Evolutionary conservation across 1,139 yeast genomes (phyloP), one percentile per base, ranked within the genome.

Genomic region (Arxiozyma slooffiae): DNA sequence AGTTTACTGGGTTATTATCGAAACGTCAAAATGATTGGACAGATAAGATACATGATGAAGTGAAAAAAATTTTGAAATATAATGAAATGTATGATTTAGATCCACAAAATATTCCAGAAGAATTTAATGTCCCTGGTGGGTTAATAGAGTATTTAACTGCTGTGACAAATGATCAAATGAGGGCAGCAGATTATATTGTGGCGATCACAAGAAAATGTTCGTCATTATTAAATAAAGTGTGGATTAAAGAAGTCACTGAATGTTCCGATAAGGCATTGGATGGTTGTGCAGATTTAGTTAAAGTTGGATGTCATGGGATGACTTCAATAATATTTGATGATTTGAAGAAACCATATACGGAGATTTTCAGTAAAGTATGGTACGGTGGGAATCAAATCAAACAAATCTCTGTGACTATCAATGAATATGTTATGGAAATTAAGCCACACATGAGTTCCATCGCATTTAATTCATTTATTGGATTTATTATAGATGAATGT

Each of bases 81-180:
- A 66, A 64, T 51, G 61, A 59, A 48, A 53, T 66, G 50, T 62
- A 61, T 52, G 62, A 59, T 49, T 45, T 69, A 44, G 65, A 72
- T 59, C 69, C 68, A 49, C 64, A 66, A 57, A 71, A 71, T 16
- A 77, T 75, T 46, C 72, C 76, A 48, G 71, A 75, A 37, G 73
- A 74, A 17, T 72, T 74, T n/a, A 74, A 77, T 30, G 81, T 87
- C 1, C 81, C 82, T 40, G 90, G 86, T 36, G 95, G 96, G 1
- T 71, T 88, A 45, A 74, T 85, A 42, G 96, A 89, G 61, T 89
- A 89, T 65, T 71, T 86, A 51, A 78, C 86, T 30, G 96, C 96
- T 0, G 74, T 87, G 38, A 94, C 94, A 2, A 89, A 89, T 54
- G 94, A 85, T 66, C 96, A 88, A 66, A 85, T 88, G 69, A 81